Conservation (phyloP, 441 rosid species). For the Bruguiera hainesii region DNA sequence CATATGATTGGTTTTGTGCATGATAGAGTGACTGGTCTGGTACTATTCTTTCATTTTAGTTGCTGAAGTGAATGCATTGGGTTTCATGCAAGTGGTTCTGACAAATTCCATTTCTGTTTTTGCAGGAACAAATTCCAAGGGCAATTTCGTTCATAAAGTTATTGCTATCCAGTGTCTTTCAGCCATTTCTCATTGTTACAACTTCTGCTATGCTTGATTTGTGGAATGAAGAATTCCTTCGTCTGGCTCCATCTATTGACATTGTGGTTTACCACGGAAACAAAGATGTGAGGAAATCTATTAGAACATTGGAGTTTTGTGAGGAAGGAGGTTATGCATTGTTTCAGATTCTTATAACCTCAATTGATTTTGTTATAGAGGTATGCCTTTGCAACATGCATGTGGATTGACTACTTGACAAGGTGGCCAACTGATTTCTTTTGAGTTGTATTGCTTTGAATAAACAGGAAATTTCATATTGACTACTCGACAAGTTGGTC, state of each 20-base stretch:
- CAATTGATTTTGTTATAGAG: constrained; percentile 49
- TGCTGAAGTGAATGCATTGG: background rate
- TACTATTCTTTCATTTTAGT: background rate
- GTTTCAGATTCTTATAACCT: constrained; percentile 50
- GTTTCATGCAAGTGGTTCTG: background rate
- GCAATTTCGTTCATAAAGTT: constrained; percentile 42
- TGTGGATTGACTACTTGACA: background rate
- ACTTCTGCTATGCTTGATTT: constrained; percentile 35
- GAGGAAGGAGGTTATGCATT: constrained; percentile 39
- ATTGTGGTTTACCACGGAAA: constrained; percentile 47
- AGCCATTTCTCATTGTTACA: constrained; percentile 53
- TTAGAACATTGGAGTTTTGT: constrained; percentile 41
- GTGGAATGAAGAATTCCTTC: constrained; percentile 53
- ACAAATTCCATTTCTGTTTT: constrained; percentile 7
- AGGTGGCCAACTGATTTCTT: background rate
- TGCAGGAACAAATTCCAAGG: constrained; percentile 52
- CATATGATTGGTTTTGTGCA: too few species aligned
- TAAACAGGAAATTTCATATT: too few species aligned
- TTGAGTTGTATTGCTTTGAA: too few species aligned
- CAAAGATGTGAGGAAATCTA: constrained; percentile 34
- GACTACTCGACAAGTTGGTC: background rate
- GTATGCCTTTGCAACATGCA: constrained; percentile 27
- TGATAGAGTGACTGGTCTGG: too few species aligned
- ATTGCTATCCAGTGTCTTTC: constrained; percentile 24
- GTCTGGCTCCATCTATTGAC: constrained; percentile 32